Percentiles rank a stretch among this genome's conserved stretches.
Evolutionary conservation across 495 filamentous ascomycete species (phyloP).

Genomic region (Tuber microsphaerosporum): DNA sequence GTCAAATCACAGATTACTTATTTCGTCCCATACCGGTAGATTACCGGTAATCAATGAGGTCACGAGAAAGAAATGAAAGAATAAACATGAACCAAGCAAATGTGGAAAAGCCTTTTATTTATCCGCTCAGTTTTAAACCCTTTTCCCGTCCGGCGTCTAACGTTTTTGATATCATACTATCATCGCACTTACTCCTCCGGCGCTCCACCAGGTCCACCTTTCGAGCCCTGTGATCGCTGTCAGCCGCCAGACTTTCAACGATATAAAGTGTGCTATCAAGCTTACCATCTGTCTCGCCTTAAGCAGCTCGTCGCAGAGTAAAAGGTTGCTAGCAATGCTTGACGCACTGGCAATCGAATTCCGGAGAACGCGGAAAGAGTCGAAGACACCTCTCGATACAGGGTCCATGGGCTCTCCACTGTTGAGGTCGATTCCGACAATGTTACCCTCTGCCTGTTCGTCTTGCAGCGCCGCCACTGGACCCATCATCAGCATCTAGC

Average conservation of each 20-base stretch:
- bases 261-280: background rate
- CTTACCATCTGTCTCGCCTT: constrained; percentile 94
- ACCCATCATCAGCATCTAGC: constrained; percentile 16
- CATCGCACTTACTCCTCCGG: constrained; percentile 24
- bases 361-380: constrained; percentile 88
- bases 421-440: constrained; percentile 76
- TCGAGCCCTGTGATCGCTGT: constrained; percentile 18
- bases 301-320: constrained; percentile 93
- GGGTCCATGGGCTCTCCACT: constrained; percentile 94
- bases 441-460: constrained; percentile 73
- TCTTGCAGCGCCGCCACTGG: constrained; percentile 77
- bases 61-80: background rate
- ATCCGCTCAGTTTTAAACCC: background rate
- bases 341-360: constrained; percentile 90
- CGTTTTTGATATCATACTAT: background rate
- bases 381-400: constrained; percentile 84
- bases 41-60: background rate
- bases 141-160: background rate
- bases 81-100: background rate
- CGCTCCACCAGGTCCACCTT: constrained; percentile 30
- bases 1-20: background rate
- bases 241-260: constrained; percentile 8
- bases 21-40: background rate
- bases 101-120: background rate
- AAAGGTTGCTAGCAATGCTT: constrained; percentile 88